These are phyloP conservation scores for Cochlearia excelsa DNA, from an alignment of 345 rosid genomes.

Conservation along the genomic window DNA sequence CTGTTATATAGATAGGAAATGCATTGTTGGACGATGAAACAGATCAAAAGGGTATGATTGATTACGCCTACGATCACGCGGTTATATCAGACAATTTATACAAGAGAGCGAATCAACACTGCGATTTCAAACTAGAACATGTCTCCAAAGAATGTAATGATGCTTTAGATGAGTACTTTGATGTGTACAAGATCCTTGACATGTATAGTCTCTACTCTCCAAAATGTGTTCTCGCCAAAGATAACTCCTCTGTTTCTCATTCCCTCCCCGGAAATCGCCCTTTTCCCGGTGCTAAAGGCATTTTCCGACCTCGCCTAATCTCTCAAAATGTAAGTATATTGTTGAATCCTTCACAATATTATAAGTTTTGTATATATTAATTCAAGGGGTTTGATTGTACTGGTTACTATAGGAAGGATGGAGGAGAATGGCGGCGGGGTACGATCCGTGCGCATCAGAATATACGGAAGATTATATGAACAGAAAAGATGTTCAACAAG, in stretches of 20 bases:
- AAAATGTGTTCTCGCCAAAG: constrained; percentile 31
- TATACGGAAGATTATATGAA: constrained; percentile 59
- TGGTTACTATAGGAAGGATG: constrained; percentile 44
- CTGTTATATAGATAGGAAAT: constrained; percentile 61
- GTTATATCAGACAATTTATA: constrained; percentile 71
- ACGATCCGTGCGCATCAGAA: constrained; percentile 59
- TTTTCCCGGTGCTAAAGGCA: constrained; percentile 35
- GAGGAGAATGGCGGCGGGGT: constrained; percentile 60
- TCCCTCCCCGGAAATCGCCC: constrained; percentile 32
- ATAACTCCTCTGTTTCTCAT: constrained; percentile 14
- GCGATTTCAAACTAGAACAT: constrained; percentile 47
- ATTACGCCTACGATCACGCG: constrained; percentile 81
- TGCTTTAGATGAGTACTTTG: constrained; percentile 47
- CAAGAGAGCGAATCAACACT: constrained; percentile 38
- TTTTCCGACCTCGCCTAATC: constrained; percentile 40
- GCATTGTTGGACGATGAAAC: constrained; percentile 73
- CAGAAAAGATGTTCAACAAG: constrained; percentile 68
- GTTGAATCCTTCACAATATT: neutral
- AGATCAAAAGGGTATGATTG: constrained; percentile 73
- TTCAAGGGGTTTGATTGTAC: neutral
- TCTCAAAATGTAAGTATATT: constrained; percentile 44
- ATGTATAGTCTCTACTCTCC: constrained; percentile 79
- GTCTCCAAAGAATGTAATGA: constrained; percentile 34
- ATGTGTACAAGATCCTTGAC: constrained; percentile 52
- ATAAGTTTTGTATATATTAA: neutral